Base-by-base conservation (phyloP, 2,329 filamentous ascomycete species). In the Microsporum audouinii region DNA sequence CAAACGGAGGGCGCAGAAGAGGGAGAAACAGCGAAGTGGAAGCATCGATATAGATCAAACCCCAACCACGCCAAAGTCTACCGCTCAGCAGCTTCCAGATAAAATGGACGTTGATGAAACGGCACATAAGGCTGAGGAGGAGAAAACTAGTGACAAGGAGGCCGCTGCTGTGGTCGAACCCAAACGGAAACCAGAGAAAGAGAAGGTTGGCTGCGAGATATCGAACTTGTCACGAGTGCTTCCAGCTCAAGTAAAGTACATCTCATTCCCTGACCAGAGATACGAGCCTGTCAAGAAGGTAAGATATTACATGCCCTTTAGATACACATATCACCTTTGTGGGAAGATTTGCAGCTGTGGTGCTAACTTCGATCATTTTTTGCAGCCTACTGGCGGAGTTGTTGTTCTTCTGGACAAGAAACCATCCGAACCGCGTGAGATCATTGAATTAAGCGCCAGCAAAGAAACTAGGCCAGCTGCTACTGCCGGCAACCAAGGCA, bases 201-300 rank as follows among this genome's bases (percentile, higher is more conserved):
- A 99, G 78, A 97, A 96, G 83, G 83, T 95, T 62, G 94, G 94
- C 67, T 96, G 94, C 72, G 91, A 96, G 65, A 83, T 99, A 64
- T 89, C 94, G 71, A 99, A 99, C 79, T 95, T 99, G 90, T 95
- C 88, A 60, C 84, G 94, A 68, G 91, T 99, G 39, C 83, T 99
- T 56, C 94, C 91, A 0, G 84, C 85, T 55, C 94, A 99, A 78
- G 83, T 97, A 70, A 96, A 95, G 79, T 96, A 92, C 74, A 89
- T 99, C 71, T 95, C 85, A 74, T 96, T 99, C 80, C 85, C 89
- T 57, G 84, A 89, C 65, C 88, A 89, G 53, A 86, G 95, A 68
- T 99, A 96, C 76, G 89, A 88, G 80, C 92, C 94, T 39, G 91
- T 97, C 65, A 89, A 89, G 78, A 86, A 95, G 84, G 89, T 92